A percentile compares a stretch with the other conserved stretches of the same genome.
Conservation (phyloP, 345 rosid species). For the Hirschfeldia incana region DNA sequence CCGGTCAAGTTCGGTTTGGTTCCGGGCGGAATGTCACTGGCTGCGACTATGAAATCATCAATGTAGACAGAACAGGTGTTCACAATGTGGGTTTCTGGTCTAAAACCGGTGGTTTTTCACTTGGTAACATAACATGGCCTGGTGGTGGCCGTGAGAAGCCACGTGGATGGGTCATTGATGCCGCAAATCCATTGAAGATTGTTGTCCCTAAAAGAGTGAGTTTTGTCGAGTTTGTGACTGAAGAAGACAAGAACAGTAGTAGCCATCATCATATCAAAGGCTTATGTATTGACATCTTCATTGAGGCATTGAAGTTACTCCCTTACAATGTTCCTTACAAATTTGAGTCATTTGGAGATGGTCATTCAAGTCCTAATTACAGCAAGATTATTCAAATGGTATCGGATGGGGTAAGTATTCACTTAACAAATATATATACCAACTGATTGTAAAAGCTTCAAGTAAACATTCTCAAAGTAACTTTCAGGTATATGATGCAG, state of each 20-base stretch:
- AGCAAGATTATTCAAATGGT: background rate
- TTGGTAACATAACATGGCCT: background rate
- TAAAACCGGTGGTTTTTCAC: background rate
- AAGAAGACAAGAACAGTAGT: background rate
- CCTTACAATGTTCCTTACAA: background rate
- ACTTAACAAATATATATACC: background rate
- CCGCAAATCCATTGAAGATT: background rate
- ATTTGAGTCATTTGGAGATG: background rate
- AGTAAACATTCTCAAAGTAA: background rate
- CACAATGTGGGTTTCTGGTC: background rate
- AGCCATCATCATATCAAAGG: background rate
- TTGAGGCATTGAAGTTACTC: background rate
- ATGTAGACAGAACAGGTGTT: background rate
- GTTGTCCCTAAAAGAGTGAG: background rate
- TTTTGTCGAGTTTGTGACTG: background rate
- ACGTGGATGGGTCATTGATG: background rate
- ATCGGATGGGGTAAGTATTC: background rate
- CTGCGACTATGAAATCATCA: background rate
- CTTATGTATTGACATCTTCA: background rate
- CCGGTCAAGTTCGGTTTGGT: background rate
- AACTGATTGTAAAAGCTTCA: background rate
- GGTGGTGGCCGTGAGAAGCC: background rate
- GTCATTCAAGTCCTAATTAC: background rate
- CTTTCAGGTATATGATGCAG: background rate
- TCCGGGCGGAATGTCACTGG: background rate